These are phyloP conservation scores for Harrya chromipes DNA, from an alignment of 768 basidiomycete genomes.

Conservation along the genomic window DNA sequence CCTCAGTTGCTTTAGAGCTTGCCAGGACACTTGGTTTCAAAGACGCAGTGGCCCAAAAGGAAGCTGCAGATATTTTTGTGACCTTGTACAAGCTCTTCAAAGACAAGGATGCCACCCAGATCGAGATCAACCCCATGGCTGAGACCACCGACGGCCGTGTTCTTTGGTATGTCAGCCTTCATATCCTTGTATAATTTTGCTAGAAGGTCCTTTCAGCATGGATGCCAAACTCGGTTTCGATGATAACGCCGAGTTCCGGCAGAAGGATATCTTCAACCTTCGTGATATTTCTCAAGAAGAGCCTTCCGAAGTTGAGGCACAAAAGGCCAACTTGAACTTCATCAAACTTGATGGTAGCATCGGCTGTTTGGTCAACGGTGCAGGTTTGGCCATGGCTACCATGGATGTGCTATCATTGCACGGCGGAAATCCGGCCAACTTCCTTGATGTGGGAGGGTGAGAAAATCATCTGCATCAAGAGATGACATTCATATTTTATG, in stretches of 20 bases:
- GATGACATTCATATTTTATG: constrained; percentile 1
- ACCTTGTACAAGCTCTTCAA: constrained; percentile 97
- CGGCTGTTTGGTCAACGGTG: constrained; percentile 97
- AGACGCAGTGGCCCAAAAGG: constrained; percentile 60
- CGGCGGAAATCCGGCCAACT: constrained; percentile 97
- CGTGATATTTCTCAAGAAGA: constrained; percentile 96
- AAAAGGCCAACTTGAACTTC: constrained; percentile 94
- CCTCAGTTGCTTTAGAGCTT: constrained; percentile 65
- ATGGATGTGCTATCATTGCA: constrained; percentile 99
- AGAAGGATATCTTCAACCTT: constrained; percentile 82
- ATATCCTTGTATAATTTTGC: background rate
- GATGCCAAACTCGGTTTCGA: constrained; percentile 99
- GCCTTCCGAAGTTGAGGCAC: constrained; percentile 95
- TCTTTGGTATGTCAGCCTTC: constrained; percentile 69
- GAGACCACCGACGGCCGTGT: constrained; percentile 89
- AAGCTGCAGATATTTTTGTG: constrained; percentile 92
- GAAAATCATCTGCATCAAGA: constrained; percentile 12
- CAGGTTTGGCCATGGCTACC: constrained; percentile 98
- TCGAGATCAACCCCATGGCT: constrained; percentile 98
- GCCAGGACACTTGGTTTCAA: constrained; percentile 93
- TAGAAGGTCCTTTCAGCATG: constrained; percentile 60
- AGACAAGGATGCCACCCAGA: constrained; percentile 98
- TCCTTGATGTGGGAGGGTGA: constrained; percentile 96
- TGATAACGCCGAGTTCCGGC: constrained; percentile 98
- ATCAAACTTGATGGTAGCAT: constrained; percentile 98